A percentile compares a stretch with the other conserved stretches of the same genome.
Conservation (phyloP, 768 basidiomycete genomes). For the Boletus barrowsii region DNA sequence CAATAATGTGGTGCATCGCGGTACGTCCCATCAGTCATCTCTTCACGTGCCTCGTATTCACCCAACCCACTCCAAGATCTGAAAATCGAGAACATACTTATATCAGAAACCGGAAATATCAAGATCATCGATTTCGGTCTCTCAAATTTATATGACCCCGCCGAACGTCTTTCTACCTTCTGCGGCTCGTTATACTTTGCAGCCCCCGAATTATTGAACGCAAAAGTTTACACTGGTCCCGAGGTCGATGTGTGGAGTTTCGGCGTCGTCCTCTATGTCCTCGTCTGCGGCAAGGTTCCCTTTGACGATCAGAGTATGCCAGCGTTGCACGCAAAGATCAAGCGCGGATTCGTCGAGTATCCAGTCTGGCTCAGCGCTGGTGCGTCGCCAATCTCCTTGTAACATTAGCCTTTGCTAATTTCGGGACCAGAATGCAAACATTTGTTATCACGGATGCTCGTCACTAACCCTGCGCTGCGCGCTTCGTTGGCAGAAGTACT, state of each 20-base stretch:
- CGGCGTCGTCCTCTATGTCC: constrained; percentile 94
- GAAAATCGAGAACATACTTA: constrained; percentile 99
- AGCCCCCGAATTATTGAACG: constrained; percentile 95
- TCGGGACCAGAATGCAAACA: constrained; percentile 83
- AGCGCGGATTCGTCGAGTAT: constrained; percentile 94
- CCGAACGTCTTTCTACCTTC: constrained; percentile 82
- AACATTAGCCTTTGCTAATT: constrained; percentile 9
- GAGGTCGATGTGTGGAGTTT: constrained; percentile 99
- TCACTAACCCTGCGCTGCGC: constrained; percentile 84
- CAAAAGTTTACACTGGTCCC: constrained; percentile 94
- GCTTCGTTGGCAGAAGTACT: constrained; percentile 85
- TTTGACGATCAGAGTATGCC: constrained; percentile 99
- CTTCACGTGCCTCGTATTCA: constrained; percentile 5
- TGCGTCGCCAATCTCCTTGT: constrained; percentile 36
- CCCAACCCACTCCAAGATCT: constrained; percentile 51
- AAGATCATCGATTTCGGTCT: constrained; percentile 99
- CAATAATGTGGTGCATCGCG: constrained; percentile 96
- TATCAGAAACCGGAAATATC: constrained; percentile 97
- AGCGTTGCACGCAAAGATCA: constrained; percentile 97
- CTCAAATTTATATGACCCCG: constrained; percentile 91
- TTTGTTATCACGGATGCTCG: constrained; percentile 90
- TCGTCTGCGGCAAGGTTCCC: constrained; percentile 98
- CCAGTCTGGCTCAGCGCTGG: constrained; percentile 95
- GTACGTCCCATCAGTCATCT: constrained; percentile 33
- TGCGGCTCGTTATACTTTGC: constrained; percentile 99